phyloP scores from a whole-genome alignment of 306 rosid species.

The Castanospermum australe region DNA sequence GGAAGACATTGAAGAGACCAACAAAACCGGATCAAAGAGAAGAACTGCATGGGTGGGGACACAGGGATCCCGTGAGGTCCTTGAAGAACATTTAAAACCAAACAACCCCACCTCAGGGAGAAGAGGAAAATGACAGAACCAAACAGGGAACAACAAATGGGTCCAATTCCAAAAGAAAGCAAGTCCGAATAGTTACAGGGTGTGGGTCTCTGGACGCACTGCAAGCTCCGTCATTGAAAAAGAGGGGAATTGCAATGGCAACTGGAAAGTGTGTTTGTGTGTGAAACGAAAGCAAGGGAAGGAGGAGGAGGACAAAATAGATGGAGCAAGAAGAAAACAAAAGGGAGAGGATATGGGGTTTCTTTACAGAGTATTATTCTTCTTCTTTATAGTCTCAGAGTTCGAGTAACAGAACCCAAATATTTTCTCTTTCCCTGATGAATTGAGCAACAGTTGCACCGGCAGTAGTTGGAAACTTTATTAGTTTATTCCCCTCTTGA shows the following conservation, averaged over 20 bases:
- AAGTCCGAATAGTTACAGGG: neutral
- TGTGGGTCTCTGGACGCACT: neutral
- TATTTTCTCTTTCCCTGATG: neutral
- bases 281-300: neutral
- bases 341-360: neutral
- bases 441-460: neutral
- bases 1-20: too few relatives aligned
- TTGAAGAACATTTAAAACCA: slow-evolving; percentile 42
- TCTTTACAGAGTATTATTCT: slow-evolving; percentile 27
- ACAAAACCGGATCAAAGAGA: slow-evolving; percentile 31
- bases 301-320: slow-evolving; percentile 47
- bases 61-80: slow-evolving; percentile 68
- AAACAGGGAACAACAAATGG: slow-evolving; percentile 4
- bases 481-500: neutral
- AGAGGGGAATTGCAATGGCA: neutral
- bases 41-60: neutral
- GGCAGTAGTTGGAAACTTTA: neutral
- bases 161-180: slow-evolving; percentile 12
- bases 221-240: slow-evolving; percentile 28
- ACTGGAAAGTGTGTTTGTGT: neutral
- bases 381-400: neutral
- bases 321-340: slow-evolving; percentile 25
- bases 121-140: slow-evolving; percentile 23
- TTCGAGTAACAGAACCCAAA: neutral
- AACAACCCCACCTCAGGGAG: slow-evolving; percentile 42